These are phyloP conservation scores for Sugiyamaella novakii DNA, from an alignment of 1,139 yeast genomes.

Conservation along the genomic window DNA sequence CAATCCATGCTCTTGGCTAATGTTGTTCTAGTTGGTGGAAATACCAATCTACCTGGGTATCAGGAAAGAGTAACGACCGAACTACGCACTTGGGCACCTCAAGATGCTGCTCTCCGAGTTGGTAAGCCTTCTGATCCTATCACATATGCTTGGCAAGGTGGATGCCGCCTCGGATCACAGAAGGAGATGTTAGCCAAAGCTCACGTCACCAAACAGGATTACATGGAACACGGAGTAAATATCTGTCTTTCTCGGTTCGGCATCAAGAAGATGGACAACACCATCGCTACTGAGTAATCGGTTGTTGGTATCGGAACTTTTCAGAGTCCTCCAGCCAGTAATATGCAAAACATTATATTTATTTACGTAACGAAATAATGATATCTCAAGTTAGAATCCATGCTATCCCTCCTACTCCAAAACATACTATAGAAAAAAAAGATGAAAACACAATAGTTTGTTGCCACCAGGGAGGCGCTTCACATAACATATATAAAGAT, in stretches of 20 bases:
- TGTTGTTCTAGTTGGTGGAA: slow-evolving; percentile 82
- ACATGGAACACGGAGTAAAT: slow-evolving; percentile 78
- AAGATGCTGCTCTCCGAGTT: slow-evolving; percentile 49
- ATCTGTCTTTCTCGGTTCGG: slow-evolving; percentile 35
- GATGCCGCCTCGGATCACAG: slow-evolving; percentile 54
- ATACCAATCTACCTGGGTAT: slow-evolving; percentile 69
- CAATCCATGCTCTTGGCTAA: slow-evolving; percentile 81
- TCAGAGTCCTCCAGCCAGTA: too few species aligned
- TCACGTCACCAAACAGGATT: slow-evolving; percentile 72
- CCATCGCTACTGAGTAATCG: slow-evolving; percentile 2
- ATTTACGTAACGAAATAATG: too few species aligned
- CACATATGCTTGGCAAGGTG: slow-evolving; percentile 59
- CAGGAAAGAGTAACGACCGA: slow-evolving; percentile 53
- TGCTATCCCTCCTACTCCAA: slow-evolving; percentile 52
- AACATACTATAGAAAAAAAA: slow-evolving; percentile 47
- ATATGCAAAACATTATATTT: too few species aligned
- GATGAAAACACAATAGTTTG: slow-evolving; percentile 44
- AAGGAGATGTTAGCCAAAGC: slow-evolving; percentile 55
- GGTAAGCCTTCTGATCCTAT: slow-evolving; percentile 49
- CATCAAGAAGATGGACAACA: slow-evolving; percentile 28
- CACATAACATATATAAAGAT: slow-evolving; percentile 47
- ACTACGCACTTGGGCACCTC: slow-evolving; percentile 41
- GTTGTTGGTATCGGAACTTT: too few species aligned
- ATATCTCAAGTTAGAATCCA: slow-evolving; percentile 32
- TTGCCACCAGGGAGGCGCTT: slow-evolving; percentile 46